Percentiles rank a stretch among this genome's conserved stretches.
Evolutionary conservation across 129 eudicot species (phyloP).

Genomic region (Sambucus nigra): DNA sequence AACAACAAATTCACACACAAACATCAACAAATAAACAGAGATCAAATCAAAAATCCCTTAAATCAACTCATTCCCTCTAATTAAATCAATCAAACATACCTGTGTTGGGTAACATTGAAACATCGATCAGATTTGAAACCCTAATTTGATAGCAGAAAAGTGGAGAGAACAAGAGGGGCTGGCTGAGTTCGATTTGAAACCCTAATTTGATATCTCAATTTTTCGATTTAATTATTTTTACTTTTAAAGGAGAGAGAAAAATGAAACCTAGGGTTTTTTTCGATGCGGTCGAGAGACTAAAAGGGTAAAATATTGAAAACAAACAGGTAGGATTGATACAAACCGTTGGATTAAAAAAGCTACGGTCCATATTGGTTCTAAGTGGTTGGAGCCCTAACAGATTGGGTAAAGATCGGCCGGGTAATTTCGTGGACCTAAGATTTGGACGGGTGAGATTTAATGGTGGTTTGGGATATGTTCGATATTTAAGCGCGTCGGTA

Average conservation of each 20-base stretch:
- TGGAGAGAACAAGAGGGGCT: slow-evolving; percentile 21
- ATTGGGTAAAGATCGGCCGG: neutral
- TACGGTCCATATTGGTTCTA: slow-evolving; percentile 2
- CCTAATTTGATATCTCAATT: slow-evolving; percentile 42
- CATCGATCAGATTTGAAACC: neutral
- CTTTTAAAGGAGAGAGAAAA: slow-evolving; percentile 9
- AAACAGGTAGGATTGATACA: neutral
- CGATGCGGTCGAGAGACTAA: slow-evolving; percentile 4
- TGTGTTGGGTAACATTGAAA: slow-evolving; percentile 26
- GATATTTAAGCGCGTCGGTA: neutral
- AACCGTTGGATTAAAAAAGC: neutral
- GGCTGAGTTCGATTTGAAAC: slow-evolving; percentile 38
- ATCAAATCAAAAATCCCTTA: slow-evolving; percentile 10
- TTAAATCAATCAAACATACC: slow-evolving; percentile 20
- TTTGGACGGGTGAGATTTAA: neutral
- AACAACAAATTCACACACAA: slow-evolving; percentile 15
- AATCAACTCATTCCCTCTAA: neutral
- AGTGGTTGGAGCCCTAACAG: neutral
- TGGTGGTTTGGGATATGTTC: neutral
- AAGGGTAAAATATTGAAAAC: neutral
- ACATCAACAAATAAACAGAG: slow-evolving; percentile 19
- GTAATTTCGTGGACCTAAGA: neutral
- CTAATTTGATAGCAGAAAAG: no score
- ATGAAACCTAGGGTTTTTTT: slow-evolving; percentile 22
- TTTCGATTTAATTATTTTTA: slow-evolving; percentile 6